A percentile compares a stretch with the other conserved stretches of the same genome.
These are phyloP conservation scores for Coniferiporia weirii DNA, from an alignment of 1,284 basidiomycete genomes.

Conservation along the genomic window DNA sequence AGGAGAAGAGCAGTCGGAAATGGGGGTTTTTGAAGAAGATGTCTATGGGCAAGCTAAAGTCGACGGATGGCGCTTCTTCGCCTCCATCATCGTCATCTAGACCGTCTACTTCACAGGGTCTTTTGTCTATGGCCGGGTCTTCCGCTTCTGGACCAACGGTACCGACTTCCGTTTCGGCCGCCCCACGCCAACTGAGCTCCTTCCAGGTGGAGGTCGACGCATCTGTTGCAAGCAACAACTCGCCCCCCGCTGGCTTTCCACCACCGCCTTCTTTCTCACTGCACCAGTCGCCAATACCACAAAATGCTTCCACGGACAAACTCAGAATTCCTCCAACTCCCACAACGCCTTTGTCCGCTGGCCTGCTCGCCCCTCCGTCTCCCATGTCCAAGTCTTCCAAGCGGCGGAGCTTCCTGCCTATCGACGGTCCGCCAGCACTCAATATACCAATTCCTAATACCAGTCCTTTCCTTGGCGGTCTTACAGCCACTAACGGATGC, in stretches of 20 bases:
- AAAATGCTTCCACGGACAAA: slow-evolving; percentile 26
- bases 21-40: slow-evolving; percentile 97
- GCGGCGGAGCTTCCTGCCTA: slow-evolving; percentile 81
- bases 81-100: slow-evolving; percentile 35
- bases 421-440: slow-evolving; percentile 53
- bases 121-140: slow-evolving; percentile 19
- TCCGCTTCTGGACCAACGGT: slow-evolving; percentile 12
- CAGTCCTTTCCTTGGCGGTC: slow-evolving; percentile 52
- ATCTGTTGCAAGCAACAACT: slow-evolving; percentile 19
- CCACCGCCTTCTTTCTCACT: slow-evolving; percentile 44
- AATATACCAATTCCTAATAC: slow-evolving; percentile 57
- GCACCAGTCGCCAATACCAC: slow-evolving; percentile 32
- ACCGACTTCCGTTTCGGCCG: neutral
- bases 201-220: slow-evolving; percentile 21
- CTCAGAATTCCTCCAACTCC: slow-evolving; percentile 23
- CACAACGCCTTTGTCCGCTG: slow-evolving; percentile 28
- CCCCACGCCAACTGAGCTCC: slow-evolving; percentile 21
- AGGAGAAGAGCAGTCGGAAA: slow-evolving; percentile 55
- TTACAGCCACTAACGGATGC: slow-evolving; percentile 39
- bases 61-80: slow-evolving; percentile 25
- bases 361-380: slow-evolving; percentile 43
- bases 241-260: slow-evolving; percentile 65
- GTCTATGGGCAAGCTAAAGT: slow-evolving; percentile 84
- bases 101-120: slow-evolving; percentile 24
- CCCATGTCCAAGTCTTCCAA: slow-evolving; percentile 52